These are phyloP conservation scores for Hansenula lynferdii DNA, from an alignment of 1,139 yeast species.

Conservation along the genomic window DNA sequence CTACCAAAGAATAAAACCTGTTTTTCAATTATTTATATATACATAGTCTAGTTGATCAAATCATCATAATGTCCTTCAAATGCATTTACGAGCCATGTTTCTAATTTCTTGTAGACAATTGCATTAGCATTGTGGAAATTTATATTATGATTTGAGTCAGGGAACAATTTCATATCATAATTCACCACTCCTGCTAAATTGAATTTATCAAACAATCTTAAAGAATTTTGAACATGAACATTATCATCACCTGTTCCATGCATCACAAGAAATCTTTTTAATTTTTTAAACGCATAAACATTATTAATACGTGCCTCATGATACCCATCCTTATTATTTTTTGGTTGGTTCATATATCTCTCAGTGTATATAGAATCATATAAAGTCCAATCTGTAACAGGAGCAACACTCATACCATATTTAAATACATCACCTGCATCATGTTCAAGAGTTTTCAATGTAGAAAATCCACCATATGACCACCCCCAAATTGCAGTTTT, in stretches of 20 bases:
- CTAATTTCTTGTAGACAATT: conserved; percentile 62
- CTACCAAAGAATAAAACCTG: too few species aligned
- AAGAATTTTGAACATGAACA: conserved; percentile 79
- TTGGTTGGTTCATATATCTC: conserved; percentile 69
- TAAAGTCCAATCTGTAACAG: conserved; percentile 67
- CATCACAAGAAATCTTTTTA: conserved; percentile 63
- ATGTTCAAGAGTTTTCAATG: conserved; percentile 60
- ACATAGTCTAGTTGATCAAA: not conserved
- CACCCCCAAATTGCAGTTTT: conserved; percentile 80
- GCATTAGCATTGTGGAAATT: conserved; percentile 63
- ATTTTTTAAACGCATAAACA: conserved; percentile 35
- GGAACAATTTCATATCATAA: conserved; percentile 76
- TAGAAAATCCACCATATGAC: conserved; percentile 73
- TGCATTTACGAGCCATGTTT: conserved; percentile 58
- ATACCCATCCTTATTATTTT: conserved; percentile 46
- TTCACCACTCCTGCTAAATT: conserved; percentile 60
- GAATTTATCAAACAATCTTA: conserved; percentile 61
- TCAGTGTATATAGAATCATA: conserved; percentile 78
- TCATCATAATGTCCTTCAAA: conserved; percentile 40
- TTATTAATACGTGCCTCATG: conserved; percentile 36
- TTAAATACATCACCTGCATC: conserved; percentile 56
- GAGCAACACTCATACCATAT: conserved; percentile 75
- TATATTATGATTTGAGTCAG: conserved; percentile 80
- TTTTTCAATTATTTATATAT: too few species aligned
- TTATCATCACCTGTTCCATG: conserved; percentile 93